These are phyloP conservation scores for Phytophthora hybrid DNA, from an alignment of 352 stramenopile genomes.

Conservation along the genomic window DNA sequence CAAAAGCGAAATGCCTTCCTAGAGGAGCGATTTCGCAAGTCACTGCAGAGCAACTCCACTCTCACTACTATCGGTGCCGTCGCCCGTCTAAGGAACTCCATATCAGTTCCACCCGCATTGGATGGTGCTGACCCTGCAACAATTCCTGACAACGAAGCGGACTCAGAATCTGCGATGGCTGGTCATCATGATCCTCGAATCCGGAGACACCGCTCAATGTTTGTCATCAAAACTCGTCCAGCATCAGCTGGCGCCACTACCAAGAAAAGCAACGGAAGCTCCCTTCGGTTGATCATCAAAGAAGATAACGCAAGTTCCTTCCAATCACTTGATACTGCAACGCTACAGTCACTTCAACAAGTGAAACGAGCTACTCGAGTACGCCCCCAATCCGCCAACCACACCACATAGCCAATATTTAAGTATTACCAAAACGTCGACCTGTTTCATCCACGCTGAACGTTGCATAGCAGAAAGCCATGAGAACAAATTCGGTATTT, in stretches of 20 bases:
- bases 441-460: slow-evolving; percentile 12
- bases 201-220: slow-evolving; percentile 12
- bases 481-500: slow-evolving; percentile 33
- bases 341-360: slow-evolving; percentile 58
- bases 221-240: slow-evolving; percentile 16
- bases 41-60: slow-evolving; percentile 28
- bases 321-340: slow-evolving; percentile 44
- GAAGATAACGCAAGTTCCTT: slow-evolving; percentile 19
- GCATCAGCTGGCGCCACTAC: slow-evolving; percentile 24
- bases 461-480: neutral
- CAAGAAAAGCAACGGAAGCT: slow-evolving; percentile 8
- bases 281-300: slow-evolving; percentile 26
- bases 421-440: no score
- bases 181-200: slow-evolving; percentile 2
- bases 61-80: slow-evolving; percentile 28
- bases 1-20: slow-evolving; percentile 67
- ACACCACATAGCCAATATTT: slow-evolving; percentile 13
- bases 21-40: slow-evolving; percentile 65
- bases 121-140: neutral
- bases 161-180: neutral
- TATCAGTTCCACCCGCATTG: slow-evolving; percentile 21
- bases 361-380: slow-evolving; percentile 49
- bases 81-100: slow-evolving; percentile 26
- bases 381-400: slow-evolving; percentile 54
- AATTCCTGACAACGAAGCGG: slow-evolving; percentile 2